A percentile compares a stretch with the other conserved stretches of the same genome.
phyloP scores from a whole-genome alignment of 164 flowering plant species.

The Sedum album region DNA sequence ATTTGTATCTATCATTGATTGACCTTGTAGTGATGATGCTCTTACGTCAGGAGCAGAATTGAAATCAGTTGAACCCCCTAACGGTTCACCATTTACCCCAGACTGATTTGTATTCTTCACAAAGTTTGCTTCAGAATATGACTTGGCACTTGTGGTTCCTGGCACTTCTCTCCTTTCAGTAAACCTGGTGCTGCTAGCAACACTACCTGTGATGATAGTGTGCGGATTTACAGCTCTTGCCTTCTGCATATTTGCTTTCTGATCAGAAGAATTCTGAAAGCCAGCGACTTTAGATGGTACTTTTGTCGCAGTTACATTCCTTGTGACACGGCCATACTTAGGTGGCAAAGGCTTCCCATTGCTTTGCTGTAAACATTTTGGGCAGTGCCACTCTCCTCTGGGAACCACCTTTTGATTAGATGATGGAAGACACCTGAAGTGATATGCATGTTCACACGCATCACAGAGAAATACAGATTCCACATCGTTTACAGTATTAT shows the following conservation, averaged over 20 bases:
- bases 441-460: conserved; percentile 87
- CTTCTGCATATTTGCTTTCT: conserved; percentile 16
- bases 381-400: conserved; percentile 88
- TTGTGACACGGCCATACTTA: conserved; percentile 90
- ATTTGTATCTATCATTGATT: conserved; percentile 17
- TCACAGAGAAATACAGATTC: conserved; percentile 82
- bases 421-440: conserved; percentile 67
- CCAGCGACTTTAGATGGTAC: conserved; percentile 27
- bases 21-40: conserved; percentile 13
- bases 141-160: conserved; percentile 18
- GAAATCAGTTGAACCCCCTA: conserved; percentile 20
- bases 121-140: conserved; percentile 1
- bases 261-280: conserved; percentile 35
- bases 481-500: conserved; percentile 42
- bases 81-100: conserved; percentile 16
- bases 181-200: conserved; percentile 18
- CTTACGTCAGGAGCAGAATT: conserved; percentile 12
- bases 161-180: conserved; percentile 16
- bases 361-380: conserved; percentile 54
- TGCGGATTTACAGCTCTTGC: conserved; percentile 9
- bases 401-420: conserved; percentile 55
- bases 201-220: conserved; percentile 13
- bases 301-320: conserved; percentile 39
- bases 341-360: conserved; percentile 87
- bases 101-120: conserved; percentile 6